Conservation (phyloP, 371 early-diverging fungal genomes). For the Cokeromyces recurvatus region DNA sequence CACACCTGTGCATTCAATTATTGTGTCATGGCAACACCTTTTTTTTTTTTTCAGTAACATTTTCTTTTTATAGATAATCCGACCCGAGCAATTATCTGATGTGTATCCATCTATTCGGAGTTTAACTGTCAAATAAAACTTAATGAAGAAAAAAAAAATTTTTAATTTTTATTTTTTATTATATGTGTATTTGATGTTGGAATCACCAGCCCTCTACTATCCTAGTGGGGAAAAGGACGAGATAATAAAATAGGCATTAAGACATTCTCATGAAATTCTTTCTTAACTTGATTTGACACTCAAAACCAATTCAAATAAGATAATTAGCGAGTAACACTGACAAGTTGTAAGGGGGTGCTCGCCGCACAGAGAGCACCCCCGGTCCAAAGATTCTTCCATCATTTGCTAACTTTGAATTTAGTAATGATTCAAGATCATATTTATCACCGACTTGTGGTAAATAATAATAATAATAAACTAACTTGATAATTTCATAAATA, state of each 20-base stretch:
- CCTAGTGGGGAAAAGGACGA: constrained; percentile 2
- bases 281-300: constrained; percentile 30
- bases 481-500: too few relatives aligned
- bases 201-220: constrained; percentile 27
- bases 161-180: background rate
- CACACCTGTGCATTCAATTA: too few relatives aligned
- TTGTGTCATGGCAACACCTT: too few relatives aligned
- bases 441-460: too few relatives aligned
- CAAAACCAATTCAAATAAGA: constrained; percentile 21
- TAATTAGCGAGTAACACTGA: constrained; percentile 29
- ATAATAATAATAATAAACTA: too few relatives aligned
- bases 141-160: too few relatives aligned
- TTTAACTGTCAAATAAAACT: too few relatives aligned
- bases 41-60: too few relatives aligned
- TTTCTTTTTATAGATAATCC: background rate
- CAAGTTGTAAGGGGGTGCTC: constrained; percentile 22
- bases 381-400: constrained; percentile 19
- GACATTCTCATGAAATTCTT: constrained; percentile 19
- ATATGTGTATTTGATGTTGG: constrained; percentile 1
- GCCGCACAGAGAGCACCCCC: constrained; percentile 26
- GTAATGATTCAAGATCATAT: too few relatives aligned
- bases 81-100: too few relatives aligned
- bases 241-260: constrained; percentile 20
- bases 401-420: too few relatives aligned
- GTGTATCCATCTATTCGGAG: too few relatives aligned